A percentile compares a stretch with the other conserved stretches of the same genome.
Conservation (phyloP, 2,329 filamentous ascomycete species). For the Fusarium sp. region DNA sequence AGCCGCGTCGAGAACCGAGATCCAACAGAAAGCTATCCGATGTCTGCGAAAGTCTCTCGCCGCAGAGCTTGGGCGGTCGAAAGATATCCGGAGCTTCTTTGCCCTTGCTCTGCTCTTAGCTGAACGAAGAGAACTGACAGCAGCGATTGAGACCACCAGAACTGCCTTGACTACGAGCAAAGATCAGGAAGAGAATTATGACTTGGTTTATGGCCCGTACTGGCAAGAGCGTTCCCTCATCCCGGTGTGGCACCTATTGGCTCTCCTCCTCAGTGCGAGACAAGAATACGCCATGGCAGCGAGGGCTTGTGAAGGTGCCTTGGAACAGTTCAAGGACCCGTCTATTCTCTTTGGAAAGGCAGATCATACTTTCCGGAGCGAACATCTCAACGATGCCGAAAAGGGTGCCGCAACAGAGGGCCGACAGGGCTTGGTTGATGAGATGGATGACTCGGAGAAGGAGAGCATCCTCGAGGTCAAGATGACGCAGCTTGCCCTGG, state of each 20-base stretch:
- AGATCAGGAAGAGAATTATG: conserved; percentile 61
- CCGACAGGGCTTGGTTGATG: conserved; percentile 74
- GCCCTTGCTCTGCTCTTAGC: conserved; percentile 88
- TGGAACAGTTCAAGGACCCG: conserved; percentile 88
- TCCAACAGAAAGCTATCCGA: conserved; percentile 84
- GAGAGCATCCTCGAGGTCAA: conserved; percentile 93
- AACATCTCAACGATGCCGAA: conserved; percentile 75
- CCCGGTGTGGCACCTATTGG: conserved; percentile 92
- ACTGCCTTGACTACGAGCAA: conserved; percentile 77
- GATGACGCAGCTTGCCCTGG: conserved; percentile 90
- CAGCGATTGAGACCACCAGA: conserved; percentile 88
- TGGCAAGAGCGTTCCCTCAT: conserved; percentile 79
- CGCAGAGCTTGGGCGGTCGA: conserved; percentile 74
- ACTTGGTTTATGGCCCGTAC: conserved; percentile 64
- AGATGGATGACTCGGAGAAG: conserved; percentile 88
- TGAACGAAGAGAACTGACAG: conserved; percentile 84
- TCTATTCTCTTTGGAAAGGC: conserved; percentile 78
- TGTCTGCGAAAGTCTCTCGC: conserved; percentile 82
- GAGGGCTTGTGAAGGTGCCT: conserved; percentile 89
- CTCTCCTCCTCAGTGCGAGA: conserved; percentile 86
- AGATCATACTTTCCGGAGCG: conserved; percentile 72
- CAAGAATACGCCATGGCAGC: conserved; percentile 87
- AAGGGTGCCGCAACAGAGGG: conserved; percentile 44
- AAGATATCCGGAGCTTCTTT: conserved; percentile 84
- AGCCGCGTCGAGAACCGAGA: conserved; percentile 77